phyloP scores from a whole-genome alignment of 495 filamentous ascomycete species.

The Apodospora peruviana region DNA sequence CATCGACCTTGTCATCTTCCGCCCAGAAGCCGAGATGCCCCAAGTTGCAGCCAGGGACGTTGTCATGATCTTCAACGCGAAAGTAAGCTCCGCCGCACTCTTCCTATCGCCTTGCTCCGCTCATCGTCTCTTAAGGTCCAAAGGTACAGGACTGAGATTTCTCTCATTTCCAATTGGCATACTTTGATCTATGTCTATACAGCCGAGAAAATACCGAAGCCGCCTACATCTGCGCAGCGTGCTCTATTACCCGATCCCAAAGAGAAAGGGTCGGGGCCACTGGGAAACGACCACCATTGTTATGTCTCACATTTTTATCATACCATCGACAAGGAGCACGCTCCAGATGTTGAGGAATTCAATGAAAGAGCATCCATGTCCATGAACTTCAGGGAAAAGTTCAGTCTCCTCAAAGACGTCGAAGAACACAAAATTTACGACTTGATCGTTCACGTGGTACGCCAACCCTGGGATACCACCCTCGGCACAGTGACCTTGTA shows the following conservation, averaged over 20 bases:
- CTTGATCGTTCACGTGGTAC: constrained; percentile 71
- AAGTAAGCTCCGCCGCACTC: constrained; percentile 19
- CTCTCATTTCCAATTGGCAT: constrained; percentile 31
- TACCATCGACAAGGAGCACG: constrained; percentile 29
- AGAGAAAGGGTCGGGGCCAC: not conserved
- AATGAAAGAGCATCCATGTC: constrained; percentile 33
- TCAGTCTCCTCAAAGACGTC: constrained; percentile 61
- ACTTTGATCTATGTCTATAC: constrained; percentile 35
- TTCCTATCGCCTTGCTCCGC: not conserved
- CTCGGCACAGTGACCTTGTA: constrained; percentile 60
- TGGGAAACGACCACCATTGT: constrained; percentile 18
- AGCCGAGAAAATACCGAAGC: constrained; percentile 33
- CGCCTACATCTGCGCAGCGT: constrained; percentile 25
- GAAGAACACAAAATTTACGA: constrained; percentile 55
- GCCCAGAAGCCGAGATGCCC: constrained; percentile 34
- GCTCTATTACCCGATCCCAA: constrained; percentile 19
- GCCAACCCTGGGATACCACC: constrained; percentile 45
- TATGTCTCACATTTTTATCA: constrained; percentile 41
- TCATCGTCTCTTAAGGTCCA: constrained; percentile 10
- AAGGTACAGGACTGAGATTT: constrained; percentile 15
- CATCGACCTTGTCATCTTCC: constrained; percentile 39
- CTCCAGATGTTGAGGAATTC: constrained; percentile 45
- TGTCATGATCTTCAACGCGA: constrained; percentile 34
- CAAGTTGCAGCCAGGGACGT: constrained; percentile 32
- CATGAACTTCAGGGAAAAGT: constrained; percentile 47